These are phyloP conservation scores for Cercospora sesami DNA, from an alignment of 2,329 filamentous ascomycete species.

Conservation along the genomic window DNA sequence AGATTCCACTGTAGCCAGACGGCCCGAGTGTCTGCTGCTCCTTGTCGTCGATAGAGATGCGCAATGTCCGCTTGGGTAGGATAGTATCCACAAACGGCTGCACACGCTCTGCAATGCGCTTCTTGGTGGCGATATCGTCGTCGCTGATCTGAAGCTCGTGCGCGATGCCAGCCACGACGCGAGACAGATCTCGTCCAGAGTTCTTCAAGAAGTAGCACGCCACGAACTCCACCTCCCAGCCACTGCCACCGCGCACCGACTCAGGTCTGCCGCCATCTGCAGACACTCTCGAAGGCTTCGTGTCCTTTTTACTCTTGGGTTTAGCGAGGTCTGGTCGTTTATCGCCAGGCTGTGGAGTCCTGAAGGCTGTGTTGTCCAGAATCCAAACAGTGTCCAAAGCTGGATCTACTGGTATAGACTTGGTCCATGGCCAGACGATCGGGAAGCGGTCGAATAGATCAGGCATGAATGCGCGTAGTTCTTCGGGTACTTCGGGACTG, in stretches of 20 bases:
- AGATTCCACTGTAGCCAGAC: constrained; percentile 38
- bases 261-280: constrained; percentile 28
- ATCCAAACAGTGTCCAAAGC: constrained; percentile 79
- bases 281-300: constrained; percentile 35
- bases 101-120: constrained; percentile 66
- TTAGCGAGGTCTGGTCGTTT: constrained; percentile 26
- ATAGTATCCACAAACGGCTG: constrained; percentile 77
- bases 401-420: constrained; percentile 51
- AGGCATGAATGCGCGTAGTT: constrained; percentile 36
- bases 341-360: constrained; percentile 40
- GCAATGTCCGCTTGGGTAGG: constrained; percentile 66
- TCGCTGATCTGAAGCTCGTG: constrained; percentile 64
- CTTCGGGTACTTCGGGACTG: constrained; percentile 38
- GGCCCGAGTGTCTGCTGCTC: constrained; percentile 41
- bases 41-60: constrained; percentile 57
- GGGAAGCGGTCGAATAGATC: constrained; percentile 48
- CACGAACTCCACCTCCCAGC: constrained; percentile 81
- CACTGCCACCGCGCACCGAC: constrained; percentile 32
- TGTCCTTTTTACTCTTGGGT: constrained; percentile 22
- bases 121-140: constrained; percentile 54
- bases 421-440: constrained; percentile 51
- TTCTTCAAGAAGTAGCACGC: constrained; percentile 76
- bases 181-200: constrained; percentile 65
- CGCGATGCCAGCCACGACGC: constrained; percentile 69
- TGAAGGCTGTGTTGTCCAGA: constrained; percentile 84